Evolutionary conservation across 805 yeast genomes (phyloP), one percentile per base, ranked within the genome.

Genomic region (Pichia californica): DNA sequence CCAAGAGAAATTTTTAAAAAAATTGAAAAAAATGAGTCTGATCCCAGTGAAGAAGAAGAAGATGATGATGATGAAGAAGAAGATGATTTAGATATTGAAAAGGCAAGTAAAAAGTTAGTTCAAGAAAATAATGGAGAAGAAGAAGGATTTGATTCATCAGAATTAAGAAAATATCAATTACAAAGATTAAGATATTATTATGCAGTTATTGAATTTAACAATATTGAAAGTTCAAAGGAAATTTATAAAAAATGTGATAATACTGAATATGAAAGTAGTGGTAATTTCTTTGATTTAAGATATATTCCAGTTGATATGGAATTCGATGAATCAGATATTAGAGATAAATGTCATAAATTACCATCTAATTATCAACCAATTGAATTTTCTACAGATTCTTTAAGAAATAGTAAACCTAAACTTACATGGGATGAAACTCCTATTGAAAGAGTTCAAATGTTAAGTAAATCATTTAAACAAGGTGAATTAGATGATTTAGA

Each of bases 361-460:
- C 96, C 98, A 7, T 65, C 79, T 2, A 76, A 76, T 38, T 93
- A 93, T 63, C 81, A 78, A 52, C 99, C 99, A 16, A 70, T 70
- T 42, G 61, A 66, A 19, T 93, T 93, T 62, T 85, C 86, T 26
- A 93, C 99, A 4, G 97, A 87, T 65, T 99, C 99, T 0, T 71
- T 93, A 47, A 96, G 93, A 61, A 96, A 88, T 59, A 89, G 98
- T 14, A 93, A 89, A 57, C 99, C 93, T 39, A 89, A 87, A 62
- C 71, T 93, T 52, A 89, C 98, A 0, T 93, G 99, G 99, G 99
- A 93, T 63, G 98, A 91, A 66, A 94, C 98, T 0, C 98, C 99
- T 7, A 82, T 80, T 45, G 97, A 88, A 56, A 77, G 99, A 57
- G 62, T 78, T 15, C 78, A 83, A 46, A 62, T 89, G 42, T 76